phyloP scores from a whole-genome alignment of 139 green algal species.

The Penium margaritaceum region DNA sequence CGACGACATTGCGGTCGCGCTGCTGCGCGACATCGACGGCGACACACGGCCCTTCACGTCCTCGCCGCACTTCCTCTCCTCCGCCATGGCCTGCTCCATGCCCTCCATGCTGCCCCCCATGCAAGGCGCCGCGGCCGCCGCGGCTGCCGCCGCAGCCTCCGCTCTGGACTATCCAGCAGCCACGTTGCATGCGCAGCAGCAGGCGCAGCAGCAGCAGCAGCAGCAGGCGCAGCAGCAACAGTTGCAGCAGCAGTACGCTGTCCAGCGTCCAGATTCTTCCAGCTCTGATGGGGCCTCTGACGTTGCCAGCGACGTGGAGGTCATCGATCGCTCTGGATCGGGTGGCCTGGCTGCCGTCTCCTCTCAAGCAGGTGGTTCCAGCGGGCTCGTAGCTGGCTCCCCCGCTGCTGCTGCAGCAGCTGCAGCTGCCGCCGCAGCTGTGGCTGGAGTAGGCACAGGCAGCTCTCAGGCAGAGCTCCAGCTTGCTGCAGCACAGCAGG shows the following conservation, averaged over 20 bases:
- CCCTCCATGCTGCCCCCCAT: neutral
- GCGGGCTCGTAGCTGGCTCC: neutral
- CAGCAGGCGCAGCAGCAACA: neutral
- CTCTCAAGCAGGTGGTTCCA: neutral
- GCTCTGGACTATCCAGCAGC: too few relatives aligned
- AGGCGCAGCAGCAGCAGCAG: neutral
- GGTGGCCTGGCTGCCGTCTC: too few relatives aligned
- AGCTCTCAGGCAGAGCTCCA: slow-evolving; percentile 39
- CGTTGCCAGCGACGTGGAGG: too few relatives aligned
- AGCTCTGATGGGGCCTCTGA: too few relatives aligned
- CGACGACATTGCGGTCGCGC: slow-evolving; percentile 25
- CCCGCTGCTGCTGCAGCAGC: neutral
- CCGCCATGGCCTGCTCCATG: neutral
- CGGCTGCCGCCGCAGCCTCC: too few relatives aligned
- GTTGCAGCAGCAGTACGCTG: neutral
- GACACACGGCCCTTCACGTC: slow-evolving; percentile 8
- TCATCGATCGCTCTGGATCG: too few relatives aligned
- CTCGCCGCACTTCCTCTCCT: slow-evolving; percentile 12
- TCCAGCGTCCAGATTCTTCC: too few relatives aligned
- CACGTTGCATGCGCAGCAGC: neutral
- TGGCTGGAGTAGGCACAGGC: slow-evolving; percentile 5
- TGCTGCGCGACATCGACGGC: slow-evolving; percentile 37
- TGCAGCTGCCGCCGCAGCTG: neutral
- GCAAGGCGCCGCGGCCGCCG: too few relatives aligned
- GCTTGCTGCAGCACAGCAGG: slow-evolving; percentile 22